phyloP scores from a whole-genome alignment of 192 early-diverging fungal species.

The Piromyces sp. region DNA sequence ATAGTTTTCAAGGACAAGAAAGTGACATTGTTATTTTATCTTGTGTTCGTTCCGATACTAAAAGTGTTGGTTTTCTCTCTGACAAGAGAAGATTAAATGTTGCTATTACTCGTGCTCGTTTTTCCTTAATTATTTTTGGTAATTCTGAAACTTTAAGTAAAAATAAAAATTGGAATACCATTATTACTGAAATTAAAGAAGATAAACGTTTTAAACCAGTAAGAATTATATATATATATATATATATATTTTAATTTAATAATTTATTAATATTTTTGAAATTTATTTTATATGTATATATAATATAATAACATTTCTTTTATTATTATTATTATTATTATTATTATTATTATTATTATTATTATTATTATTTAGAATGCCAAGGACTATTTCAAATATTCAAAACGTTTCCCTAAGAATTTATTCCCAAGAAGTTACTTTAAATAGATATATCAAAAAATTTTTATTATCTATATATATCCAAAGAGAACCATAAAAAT shows the following conservation, averaged over 20 bases:
- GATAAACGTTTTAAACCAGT: conserved; percentile 7
- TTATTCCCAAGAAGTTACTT: background rate
- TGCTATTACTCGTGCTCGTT: conserved; percentile 66
- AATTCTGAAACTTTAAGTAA: conserved; percentile 35
- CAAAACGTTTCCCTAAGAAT: background rate
- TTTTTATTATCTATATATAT: too few species aligned
- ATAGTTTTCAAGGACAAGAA: conserved; percentile 95
- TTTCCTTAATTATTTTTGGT: conserved; percentile 67
- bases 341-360: too few species aligned
- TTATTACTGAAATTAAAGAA: conserved; percentile 48
- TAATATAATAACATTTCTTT: too few species aligned
- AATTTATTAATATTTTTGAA: too few species aligned
- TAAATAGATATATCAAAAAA: too few species aligned
- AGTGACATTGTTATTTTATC: conserved; percentile 96
- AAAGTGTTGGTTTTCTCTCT: conserved; percentile 60
- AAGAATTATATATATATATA: too few species aligned
- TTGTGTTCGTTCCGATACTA: conserved; percentile 48
- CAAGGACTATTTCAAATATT: background rate
- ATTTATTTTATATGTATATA: too few species aligned
- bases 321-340: too few species aligned
- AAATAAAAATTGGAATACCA: conserved; percentile 49
- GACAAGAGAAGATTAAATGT: conserved; percentile 84
- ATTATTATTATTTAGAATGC: background rate
- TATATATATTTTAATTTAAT: too few species aligned
- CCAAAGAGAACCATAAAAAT: too few species aligned